These are phyloP conservation scores for Rhizopogon vinicolor DNA, from an alignment of 768 basidiomycete species.

Conservation along the genomic window DNA sequence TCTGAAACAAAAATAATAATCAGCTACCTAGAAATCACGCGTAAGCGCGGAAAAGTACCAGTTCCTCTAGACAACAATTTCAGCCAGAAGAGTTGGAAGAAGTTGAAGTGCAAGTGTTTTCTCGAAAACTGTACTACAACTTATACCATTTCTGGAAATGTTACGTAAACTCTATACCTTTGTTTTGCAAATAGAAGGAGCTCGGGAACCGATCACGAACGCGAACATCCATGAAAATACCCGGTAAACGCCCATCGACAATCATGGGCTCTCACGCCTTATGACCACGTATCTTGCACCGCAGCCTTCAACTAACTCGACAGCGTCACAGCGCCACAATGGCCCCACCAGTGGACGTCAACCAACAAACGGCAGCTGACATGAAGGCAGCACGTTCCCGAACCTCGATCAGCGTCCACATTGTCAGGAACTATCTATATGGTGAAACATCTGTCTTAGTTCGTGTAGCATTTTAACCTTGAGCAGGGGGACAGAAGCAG, in stretches of 20 bases:
- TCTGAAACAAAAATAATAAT: not conserved
- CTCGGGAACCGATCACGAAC: too few relatives aligned
- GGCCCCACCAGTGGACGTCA: slow-evolving; percentile 23
- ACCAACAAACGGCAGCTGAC: slow-evolving; percentile 45
- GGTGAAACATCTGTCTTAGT: slow-evolving; percentile 29
- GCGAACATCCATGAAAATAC: too few relatives aligned
- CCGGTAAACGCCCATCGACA: too few relatives aligned
- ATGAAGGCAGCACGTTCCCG: slow-evolving; percentile 45
- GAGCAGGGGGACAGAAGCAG: slow-evolving; percentile 40
- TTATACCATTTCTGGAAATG: slow-evolving; percentile 4
- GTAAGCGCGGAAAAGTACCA: slow-evolving; percentile 1
- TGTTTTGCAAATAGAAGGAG: too few relatives aligned
- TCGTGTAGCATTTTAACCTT: not conserved
- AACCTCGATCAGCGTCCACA: slow-evolving; percentile 37
- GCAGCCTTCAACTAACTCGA: not conserved
- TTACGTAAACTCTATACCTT: not conserved
- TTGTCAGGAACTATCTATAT: slow-evolving; percentile 46
- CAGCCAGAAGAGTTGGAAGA: not conserved
- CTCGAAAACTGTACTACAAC: not conserved
- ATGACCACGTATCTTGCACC: not conserved
- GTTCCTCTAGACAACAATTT: slow-evolving; percentile 8
- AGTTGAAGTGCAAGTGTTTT: not conserved
- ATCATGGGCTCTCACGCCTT: not conserved
- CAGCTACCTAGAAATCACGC: not conserved
- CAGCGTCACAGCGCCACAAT: not conserved